Base-by-base conservation (phyloP, 805 yeast species). In the Candida silvatica region DNA sequence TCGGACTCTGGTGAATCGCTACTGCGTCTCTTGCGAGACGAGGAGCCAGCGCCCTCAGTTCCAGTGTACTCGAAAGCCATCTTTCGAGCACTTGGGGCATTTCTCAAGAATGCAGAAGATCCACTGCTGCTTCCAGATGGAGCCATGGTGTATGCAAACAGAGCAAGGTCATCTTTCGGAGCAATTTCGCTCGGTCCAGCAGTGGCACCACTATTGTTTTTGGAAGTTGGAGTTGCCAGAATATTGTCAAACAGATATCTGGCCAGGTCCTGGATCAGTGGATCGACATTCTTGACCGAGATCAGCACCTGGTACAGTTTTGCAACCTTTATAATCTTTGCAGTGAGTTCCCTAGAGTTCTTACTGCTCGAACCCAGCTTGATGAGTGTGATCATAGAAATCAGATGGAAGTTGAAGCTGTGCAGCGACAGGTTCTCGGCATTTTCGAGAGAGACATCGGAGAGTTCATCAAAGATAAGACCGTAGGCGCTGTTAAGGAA, bases 321-420 rank as follows among this genome's bases (percentile, higher is more conserved):
- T 22, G 40, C 39, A 16, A 53, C 25, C 36, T 41, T 47, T 9
- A 42, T 20, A 11, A 34, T 17, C 27, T 38, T 37, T 20, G 43
- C 48, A 11, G 32, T 34, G 1, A 41, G 29, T 16, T 41, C 44
- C 20, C 22, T n/a, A 24, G 37, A 18, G 15, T 5, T 29, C 11
- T 17, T 18, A 17, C 15, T 12, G 6, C 14, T 15, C 12, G 14
- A 14, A 15, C 46, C 42, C 20, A 55, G 39, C n/a, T 34, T 37
- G 14, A 43, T 41, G 6, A 55, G 42, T n/a, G 57, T 44, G 20
- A 54, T 34, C 36, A 55, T 36, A 12, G 46, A 44, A 29, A 54
- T 22, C 26, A 55, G 40, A 36, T 55, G 60, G 35, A 55, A 52
- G 37, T 55, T 54, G 43, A 55, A 55, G 38, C 59, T 51, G 34